These are phyloP conservation scores for Xylariomycetidae sp. DNA, from an alignment of 2,329 filamentous ascomycete species.

Conservation along the genomic window DNA sequence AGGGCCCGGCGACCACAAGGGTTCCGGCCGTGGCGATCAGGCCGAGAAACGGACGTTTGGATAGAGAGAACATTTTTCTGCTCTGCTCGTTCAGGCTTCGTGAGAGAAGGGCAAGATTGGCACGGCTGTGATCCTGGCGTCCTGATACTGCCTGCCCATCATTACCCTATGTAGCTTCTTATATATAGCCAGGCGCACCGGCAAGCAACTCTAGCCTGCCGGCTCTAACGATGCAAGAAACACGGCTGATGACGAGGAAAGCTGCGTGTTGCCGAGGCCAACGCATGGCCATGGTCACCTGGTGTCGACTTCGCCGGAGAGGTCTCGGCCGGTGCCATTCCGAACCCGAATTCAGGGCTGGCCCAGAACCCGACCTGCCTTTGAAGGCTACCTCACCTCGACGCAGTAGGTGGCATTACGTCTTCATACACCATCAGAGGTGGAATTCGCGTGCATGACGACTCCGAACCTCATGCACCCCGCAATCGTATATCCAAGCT, in stretches of 20 bases:
- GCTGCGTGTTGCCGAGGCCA: not conserved
- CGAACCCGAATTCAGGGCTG: not conserved
- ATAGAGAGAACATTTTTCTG: conserved; percentile 7
- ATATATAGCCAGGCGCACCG: conserved; percentile 2
- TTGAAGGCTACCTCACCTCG: too few species aligned
- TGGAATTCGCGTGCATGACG: too few species aligned
- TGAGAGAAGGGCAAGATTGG: conserved; percentile 1
- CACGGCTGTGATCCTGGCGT: conserved; percentile 1
- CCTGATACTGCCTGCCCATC: not conserved
- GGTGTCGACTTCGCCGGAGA: not conserved
- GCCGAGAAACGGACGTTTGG: conserved; percentile 5
- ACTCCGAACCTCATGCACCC: too few species aligned
- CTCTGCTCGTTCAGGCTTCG: conserved; percentile 1
- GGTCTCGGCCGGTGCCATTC: not conserved
- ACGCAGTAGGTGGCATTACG: too few species aligned
- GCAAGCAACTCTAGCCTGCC: not conserved
- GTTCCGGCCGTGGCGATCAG: conserved; percentile 8
- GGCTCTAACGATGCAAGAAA: not conserved
- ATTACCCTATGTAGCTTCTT: conserved; percentile 1
- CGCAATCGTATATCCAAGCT: too few species aligned
- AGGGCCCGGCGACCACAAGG: conserved; percentile 43
- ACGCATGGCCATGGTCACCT: conserved; percentile 2
- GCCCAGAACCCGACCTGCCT: too few species aligned
- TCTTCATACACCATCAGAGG: too few species aligned
- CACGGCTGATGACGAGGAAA: conserved; percentile 1